Evolutionary conservation across 257 asterid genomes (phyloP).

Genomic region (Eucommia ulmoides): DNA sequence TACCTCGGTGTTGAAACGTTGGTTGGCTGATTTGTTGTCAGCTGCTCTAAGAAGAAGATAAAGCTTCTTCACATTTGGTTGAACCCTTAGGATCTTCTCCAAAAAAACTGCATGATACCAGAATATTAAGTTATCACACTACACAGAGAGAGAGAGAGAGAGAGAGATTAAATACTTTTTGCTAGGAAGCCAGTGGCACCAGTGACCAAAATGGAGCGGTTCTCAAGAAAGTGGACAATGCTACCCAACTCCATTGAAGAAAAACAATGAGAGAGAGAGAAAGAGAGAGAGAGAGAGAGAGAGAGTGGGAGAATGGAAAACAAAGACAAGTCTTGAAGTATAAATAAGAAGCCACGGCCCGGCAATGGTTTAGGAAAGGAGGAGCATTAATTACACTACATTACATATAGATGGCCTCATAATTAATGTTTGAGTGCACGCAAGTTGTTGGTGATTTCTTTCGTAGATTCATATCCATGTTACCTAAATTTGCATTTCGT

Average conservation of each 20-base stretch:
- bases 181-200: slow-evolving; percentile 57
- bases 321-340: too few relatives aligned
- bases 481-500: too few relatives aligned
- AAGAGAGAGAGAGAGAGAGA: too few relatives aligned
- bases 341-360: too few relatives aligned
- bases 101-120: slow-evolving; percentile 24
- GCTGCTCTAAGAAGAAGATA: slow-evolving; percentile 49
- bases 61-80: slow-evolving; percentile 45
- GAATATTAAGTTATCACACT: background rate
- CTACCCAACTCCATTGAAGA: slow-evolving; percentile 28
- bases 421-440: too few relatives aligned
- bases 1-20: slow-evolving; percentile 52
- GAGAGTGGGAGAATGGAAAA: too few relatives aligned
- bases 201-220: slow-evolving; percentile 32
- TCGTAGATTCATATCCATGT: too few relatives aligned
- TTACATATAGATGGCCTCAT: too few relatives aligned
- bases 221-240: slow-evolving; percentile 33
- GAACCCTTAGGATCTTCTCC: slow-evolving; percentile 55
- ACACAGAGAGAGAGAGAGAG: background rate
- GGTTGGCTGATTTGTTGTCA: slow-evolving; percentile 34
- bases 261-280: background rate
- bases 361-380: too few relatives aligned
- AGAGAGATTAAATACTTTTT: slow-evolving; percentile 16
- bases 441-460: too few relatives aligned
- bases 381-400: too few relatives aligned